Evolutionary conservation across 169 alveolate species (phyloP).

Genomic region (Sarcocystis neurona): DNA sequence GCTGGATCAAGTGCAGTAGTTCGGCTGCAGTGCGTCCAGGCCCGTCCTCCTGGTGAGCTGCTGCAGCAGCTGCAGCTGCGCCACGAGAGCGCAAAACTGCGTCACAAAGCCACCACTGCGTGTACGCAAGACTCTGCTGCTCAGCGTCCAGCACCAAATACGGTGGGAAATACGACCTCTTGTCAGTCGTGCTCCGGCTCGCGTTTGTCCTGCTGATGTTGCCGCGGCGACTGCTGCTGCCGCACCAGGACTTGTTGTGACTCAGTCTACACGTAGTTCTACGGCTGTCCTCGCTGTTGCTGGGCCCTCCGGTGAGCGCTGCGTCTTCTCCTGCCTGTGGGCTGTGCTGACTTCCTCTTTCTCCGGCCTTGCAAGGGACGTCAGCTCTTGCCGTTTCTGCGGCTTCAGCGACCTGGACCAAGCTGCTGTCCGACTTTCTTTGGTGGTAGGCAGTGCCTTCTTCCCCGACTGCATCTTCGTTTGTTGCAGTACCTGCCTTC

Average conservation of each 20-base stretch:
- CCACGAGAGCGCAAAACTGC: background rate
- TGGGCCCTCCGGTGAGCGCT: background rate
- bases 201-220: background rate
- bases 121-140: background rate
- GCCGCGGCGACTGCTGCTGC: background rate
- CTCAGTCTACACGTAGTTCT: background rate
- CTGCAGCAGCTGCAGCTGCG: background rate
- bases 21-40: background rate
- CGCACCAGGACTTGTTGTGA: background rate
- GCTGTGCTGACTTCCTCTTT: no score
- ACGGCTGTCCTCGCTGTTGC: background rate
- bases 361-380: no score
- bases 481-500: background rate
- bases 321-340: background rate
- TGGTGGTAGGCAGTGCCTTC: no score
- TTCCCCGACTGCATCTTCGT: no score
- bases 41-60: background rate
- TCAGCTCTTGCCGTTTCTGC: no score
- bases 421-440: no score
- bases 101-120: slow-evolving; percentile 36
- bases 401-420: no score
- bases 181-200: background rate
- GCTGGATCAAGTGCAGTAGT: background rate
- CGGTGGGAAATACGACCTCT: background rate
- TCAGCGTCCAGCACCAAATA: background rate